These are phyloP conservation scores for Edaphochlamys debaryana DNA, from an alignment of 139 green algal genomes.

Conservation along the genomic window DNA sequence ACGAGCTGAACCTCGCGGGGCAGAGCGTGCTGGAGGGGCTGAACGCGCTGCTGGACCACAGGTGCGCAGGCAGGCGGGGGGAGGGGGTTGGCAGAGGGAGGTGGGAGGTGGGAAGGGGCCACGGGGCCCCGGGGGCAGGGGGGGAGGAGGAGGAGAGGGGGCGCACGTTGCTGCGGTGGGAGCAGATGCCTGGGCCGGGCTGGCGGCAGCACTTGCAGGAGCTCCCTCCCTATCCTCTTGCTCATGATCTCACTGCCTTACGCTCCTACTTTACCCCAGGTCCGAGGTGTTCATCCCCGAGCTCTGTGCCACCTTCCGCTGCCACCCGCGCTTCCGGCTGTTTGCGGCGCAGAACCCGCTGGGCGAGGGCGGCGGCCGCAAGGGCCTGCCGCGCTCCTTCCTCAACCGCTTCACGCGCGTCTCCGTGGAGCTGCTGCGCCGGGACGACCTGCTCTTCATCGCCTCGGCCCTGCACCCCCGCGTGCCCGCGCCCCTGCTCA, in stretches of 20 bases:
- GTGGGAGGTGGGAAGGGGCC: too few relatives aligned
- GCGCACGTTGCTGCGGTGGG: too few relatives aligned
- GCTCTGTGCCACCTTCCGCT: conserved; percentile 80
- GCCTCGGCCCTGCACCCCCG: conserved; percentile 73
- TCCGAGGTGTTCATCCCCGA: conserved; percentile 95
- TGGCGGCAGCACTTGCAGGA: too few relatives aligned
- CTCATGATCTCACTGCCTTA: neutral
- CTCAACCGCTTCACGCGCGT: conserved; percentile 98
- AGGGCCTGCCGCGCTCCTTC: conserved; percentile 96
- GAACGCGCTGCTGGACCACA: conserved; percentile 97
- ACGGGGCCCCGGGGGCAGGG: too few relatives aligned
- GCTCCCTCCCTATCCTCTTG: too few relatives aligned
- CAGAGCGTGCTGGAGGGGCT: conserved; percentile 96
- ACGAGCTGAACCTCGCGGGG: conserved; percentile 97
- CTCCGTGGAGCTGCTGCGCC: conserved; percentile 84
- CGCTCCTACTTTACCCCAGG: too few relatives aligned
- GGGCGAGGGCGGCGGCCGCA: conserved; percentile 93
- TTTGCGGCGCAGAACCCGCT: conserved; percentile 94
- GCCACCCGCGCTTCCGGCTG: conserved; percentile 83
- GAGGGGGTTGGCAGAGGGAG: neutral
- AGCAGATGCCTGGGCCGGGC: too few relatives aligned
- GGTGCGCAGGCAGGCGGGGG: conserved; percentile 25
- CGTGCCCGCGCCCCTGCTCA: conserved; percentile 64
- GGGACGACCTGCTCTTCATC: conserved; percentile 86
- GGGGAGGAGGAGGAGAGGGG: too few relatives aligned